Conservation (phyloP, 176 grass and related monocot genomes). For the Phyllostachys edulis region DNA sequence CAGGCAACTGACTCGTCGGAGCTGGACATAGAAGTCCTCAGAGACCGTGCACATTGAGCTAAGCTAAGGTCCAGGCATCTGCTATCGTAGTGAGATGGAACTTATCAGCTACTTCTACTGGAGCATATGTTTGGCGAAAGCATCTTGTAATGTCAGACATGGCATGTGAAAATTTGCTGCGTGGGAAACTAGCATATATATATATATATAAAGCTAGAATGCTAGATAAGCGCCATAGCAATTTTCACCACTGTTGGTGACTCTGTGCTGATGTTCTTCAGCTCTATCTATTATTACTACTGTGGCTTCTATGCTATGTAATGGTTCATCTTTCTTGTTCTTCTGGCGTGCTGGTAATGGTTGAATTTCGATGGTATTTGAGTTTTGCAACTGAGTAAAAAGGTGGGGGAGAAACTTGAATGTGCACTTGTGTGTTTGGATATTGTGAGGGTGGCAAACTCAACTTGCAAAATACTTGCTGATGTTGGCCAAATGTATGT, state of each 20-base stretch:
- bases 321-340: background rate
- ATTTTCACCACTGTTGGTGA: background rate
- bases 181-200: background rate
- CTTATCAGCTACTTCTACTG: background rate
- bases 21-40: slow-evolving; percentile 57
- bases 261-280: background rate
- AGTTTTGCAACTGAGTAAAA: background rate
- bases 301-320: background rate
- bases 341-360: background rate
- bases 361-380: background rate
- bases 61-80: background rate
- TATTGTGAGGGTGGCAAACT: background rate
- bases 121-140: background rate
- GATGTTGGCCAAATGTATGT: too few species aligned
- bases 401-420: background rate
- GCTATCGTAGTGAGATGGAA: background rate
- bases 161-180: background rate
- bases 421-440: background rate
- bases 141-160: background rate
- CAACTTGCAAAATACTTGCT: background rate
- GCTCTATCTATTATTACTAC: background rate
- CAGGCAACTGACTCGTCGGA: slow-evolving; percentile 65
- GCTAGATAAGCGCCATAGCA: background rate
- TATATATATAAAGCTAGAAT: background rate
- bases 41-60: slow-evolving; percentile 47